Percentiles rank a stretch among this genome's conserved stretches.
Conservation (phyloP, 2,329 filamentous ascomycete species). For the Byssochlamys sp. region DNA sequence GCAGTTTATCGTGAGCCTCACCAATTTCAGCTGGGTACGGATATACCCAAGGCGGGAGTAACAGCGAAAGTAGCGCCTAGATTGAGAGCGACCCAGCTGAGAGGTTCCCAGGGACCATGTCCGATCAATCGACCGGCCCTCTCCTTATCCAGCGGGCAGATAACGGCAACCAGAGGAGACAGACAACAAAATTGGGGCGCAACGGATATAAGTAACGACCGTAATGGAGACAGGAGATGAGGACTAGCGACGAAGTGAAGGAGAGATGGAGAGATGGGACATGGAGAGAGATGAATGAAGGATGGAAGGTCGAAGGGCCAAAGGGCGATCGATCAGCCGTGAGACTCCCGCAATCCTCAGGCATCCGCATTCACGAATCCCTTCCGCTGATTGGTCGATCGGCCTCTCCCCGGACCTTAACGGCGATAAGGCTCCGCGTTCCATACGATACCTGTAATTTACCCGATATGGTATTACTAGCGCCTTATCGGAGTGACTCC, state of each 20-base stretch:
- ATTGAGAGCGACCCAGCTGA: not conserved
- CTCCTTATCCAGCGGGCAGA: not conserved
- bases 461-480: not conserved
- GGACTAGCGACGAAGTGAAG: not conserved
- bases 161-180: not conserved
- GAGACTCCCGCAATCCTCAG: slow-evolving; percentile 13
- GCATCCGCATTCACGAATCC: slow-evolving; percentile 17
- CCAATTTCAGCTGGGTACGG: not conserved
- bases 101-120: not conserved
- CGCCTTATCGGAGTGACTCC: not conserved
- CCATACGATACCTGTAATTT: not conserved
- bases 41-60: not conserved
- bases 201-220: not conserved
- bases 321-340: slow-evolving; percentile 3
- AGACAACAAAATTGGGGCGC: not conserved
- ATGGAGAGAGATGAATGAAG: slow-evolving; percentile 1
- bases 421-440: slow-evolving; percentile 1
- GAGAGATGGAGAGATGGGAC: not conserved
- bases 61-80: not conserved
- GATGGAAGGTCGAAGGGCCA: slow-evolving; percentile 5
- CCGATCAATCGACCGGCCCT: not conserved
- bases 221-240: not conserved
- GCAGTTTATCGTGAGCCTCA: not conserved
- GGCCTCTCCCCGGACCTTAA: not conserved
- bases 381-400: slow-evolving; percentile 12